A percentile compares a stretch with the other conserved stretches of the same genome.
Evolutionary conservation across 306 rosid species (phyloP).

Genomic region (Corylus americana): DNA sequence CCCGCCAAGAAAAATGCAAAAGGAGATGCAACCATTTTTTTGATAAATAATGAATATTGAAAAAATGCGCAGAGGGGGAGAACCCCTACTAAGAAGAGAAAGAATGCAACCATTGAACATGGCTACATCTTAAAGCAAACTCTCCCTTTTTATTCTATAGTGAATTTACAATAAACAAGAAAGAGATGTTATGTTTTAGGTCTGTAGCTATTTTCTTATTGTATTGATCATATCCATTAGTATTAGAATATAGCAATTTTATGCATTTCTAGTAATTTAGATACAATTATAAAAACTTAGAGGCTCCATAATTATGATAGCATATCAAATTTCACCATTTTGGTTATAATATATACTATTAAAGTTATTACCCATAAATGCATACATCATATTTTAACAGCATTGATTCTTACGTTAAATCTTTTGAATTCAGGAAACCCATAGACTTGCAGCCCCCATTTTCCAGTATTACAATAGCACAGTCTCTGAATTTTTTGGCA

Average conservation of each 20-base stretch:
- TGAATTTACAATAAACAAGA: not conserved
- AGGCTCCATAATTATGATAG: not conserved
- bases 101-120: not conserved
- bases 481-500: constrained; percentile 88
- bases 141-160: too few relatives aligned
- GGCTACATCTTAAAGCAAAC: not conserved
- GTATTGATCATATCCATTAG: not conserved
- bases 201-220: not conserved
- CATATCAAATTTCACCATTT: not conserved
- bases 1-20: not conserved
- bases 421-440: constrained; percentile 70
- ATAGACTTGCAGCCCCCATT: constrained; percentile 97
- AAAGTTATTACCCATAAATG: not conserved
- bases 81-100: too few relatives aligned
- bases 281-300: not conserved
- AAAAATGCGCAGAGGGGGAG: too few relatives aligned
- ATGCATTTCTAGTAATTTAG: not conserved
- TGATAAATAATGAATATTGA: too few relatives aligned
- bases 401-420: constrained; percentile 64
- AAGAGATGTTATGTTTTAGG: not conserved
- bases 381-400: not conserved
- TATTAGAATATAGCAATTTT: not conserved
- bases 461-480: constrained; percentile 90
- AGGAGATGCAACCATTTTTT: not conserved
- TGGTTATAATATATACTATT: not conserved